phyloP scores from a whole-genome alignment of 129 eudicot species.

The Centrapalus pauciflorus region DNA sequence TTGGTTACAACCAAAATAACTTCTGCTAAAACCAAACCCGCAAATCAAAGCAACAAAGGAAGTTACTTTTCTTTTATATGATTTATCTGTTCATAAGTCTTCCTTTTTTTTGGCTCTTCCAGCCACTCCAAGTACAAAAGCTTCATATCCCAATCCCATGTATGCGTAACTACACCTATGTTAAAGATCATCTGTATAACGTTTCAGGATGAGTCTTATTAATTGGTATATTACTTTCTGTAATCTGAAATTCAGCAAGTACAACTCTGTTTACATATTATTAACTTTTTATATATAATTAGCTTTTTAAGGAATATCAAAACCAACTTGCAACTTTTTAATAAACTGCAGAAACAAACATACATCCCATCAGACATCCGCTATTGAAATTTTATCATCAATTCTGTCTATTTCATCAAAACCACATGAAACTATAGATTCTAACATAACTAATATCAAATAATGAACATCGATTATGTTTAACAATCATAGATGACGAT shows the following conservation, averaged over 20 bases:
- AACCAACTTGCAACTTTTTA: background rate
- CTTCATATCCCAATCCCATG: background rate
- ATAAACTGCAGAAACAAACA: background rate
- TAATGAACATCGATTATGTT: constrained; percentile 15
- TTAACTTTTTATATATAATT: background rate
- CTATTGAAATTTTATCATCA: background rate
- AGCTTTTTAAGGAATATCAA: background rate
- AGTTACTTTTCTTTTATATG: background rate
- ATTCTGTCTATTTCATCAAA: background rate
- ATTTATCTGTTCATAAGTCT: background rate
- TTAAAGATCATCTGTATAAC: background rate
- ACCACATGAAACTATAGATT: background rate
- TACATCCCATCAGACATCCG: background rate
- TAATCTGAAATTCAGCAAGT: background rate
- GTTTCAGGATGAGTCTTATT: no score
- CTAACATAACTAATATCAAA: background rate
- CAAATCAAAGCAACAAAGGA: background rate
- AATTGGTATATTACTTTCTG: no score
- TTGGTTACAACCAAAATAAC: background rate
- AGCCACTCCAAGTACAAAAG: background rate
- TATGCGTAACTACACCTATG: background rate
- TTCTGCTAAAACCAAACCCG: background rate
- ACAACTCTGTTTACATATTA: background rate
- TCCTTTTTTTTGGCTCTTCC: background rate
- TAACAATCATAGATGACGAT: background rate